phyloP scores from a whole-genome alignment of 352 stramenopile genomes.

The Phytophthora fragariaefolia region DNA sequence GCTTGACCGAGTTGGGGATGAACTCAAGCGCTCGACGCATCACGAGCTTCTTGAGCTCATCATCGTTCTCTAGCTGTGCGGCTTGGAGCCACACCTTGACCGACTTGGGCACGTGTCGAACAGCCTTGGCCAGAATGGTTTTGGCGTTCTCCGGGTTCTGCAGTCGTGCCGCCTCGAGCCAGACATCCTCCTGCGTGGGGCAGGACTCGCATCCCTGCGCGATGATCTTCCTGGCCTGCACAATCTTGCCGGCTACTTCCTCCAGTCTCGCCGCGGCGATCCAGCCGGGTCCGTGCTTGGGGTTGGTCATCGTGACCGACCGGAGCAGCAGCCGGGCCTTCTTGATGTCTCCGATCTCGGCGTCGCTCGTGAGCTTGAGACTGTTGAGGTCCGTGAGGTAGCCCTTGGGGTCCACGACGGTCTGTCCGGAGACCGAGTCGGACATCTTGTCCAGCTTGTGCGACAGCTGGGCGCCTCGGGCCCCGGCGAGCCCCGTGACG shows the following conservation, averaged over 20 bases:
- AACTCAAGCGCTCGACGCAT: slow-evolving; percentile 94
- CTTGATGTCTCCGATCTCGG: slow-evolving; percentile 98
- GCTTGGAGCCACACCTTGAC: slow-evolving; percentile 97
- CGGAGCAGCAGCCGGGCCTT: slow-evolving; percentile 97
- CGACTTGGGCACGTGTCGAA: slow-evolving; percentile 92
- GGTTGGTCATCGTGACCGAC: slow-evolving; percentile 98
- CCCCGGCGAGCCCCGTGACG: slow-evolving; percentile 91
- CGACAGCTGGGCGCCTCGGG: slow-evolving; percentile 93
- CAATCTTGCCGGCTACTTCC: slow-evolving; percentile 96
- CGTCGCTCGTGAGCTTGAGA: slow-evolving; percentile 92
- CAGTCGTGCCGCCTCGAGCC: slow-evolving; percentile 97
- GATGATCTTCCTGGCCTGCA: slow-evolving; percentile 98
- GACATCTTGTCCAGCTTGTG: slow-evolving; percentile 98
- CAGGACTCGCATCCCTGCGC: slow-evolving; percentile 97
- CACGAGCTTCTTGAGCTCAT: slow-evolving; percentile 91
- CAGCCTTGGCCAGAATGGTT: slow-evolving; percentile 96
- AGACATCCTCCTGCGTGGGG: slow-evolving; percentile 97
- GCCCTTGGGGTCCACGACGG: slow-evolving; percentile 97
- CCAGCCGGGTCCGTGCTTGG: slow-evolving; percentile 98
- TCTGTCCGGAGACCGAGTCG: slow-evolving; percentile 96
- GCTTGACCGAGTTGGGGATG: slow-evolving; percentile 96
- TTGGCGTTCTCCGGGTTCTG: slow-evolving; percentile 97
- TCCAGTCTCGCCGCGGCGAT: slow-evolving; percentile 98
- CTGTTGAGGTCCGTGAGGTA: slow-evolving; percentile 98
- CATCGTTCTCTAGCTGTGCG: slow-evolving; percentile 93